These are phyloP conservation scores for Chenopodium formosanum DNA, from an alignment of 148 eudicot species.

Conservation along the genomic window DNA sequence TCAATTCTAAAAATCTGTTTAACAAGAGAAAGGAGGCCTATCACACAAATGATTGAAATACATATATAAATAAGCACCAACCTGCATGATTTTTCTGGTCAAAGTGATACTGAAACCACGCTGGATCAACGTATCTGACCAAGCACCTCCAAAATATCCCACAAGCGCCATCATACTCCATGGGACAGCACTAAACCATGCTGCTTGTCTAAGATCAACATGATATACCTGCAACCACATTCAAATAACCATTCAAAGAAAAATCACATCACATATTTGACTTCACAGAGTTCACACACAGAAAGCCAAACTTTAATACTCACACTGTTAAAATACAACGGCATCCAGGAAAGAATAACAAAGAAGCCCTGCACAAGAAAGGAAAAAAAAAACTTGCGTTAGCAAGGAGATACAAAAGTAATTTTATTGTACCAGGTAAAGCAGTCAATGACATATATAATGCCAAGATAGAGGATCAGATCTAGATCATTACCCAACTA, in stretches of 20 bases:
- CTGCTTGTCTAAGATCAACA: conserved; percentile 91
- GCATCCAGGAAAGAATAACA: conserved; percentile 96
- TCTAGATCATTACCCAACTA: conserved; percentile 66
- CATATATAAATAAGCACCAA: conserved; percentile 13
- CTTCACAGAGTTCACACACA: not conserved
- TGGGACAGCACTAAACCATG: conserved; percentile 98
- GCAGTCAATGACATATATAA: not conserved
- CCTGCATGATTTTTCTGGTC: conserved; percentile 96
- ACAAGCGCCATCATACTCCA: conserved; percentile 91
- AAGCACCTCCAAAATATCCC: conserved; percentile 86
- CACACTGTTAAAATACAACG: conserved; percentile 81
- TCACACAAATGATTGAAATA: not conserved
- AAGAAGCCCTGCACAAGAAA: conserved; percentile 75
- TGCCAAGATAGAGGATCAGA: not conserved
- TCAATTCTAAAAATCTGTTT: not conserved
- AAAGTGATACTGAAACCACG: conserved; percentile 64
- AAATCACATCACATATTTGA: not conserved
- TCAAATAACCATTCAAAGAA: not conserved
- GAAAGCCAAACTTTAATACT: conserved; percentile 17
- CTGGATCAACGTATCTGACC: conserved; percentile 73
- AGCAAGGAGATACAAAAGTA: not conserved
- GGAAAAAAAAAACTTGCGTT: not conserved
- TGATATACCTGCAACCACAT: conserved; percentile 57
- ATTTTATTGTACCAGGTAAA: not conserved
- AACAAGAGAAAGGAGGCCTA: not conserved